A percentile compares a stretch with the other conserved stretches of the same genome.
These are phyloP conservation scores for Acanthamoeba lenticulata DNA, from an alignment of 208 protist species.

Conservation along the genomic window DNA sequence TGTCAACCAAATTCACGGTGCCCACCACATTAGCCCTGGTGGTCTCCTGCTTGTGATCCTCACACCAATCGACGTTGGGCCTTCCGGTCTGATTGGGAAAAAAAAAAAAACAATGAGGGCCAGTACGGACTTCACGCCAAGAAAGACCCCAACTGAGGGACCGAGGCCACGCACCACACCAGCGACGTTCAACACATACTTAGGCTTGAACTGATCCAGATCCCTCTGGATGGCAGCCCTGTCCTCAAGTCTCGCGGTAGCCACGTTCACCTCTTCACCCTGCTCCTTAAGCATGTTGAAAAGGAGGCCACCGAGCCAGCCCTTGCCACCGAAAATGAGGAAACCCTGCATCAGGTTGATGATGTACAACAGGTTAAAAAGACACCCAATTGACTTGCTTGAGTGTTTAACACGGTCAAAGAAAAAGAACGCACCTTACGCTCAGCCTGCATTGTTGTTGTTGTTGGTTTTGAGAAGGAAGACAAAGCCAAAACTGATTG, in stretches of 20 bases:
- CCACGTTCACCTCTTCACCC: slow-evolving; percentile 1
- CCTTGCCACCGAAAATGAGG: slow-evolving; percentile 31
- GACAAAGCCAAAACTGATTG: not conserved
- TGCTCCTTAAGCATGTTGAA: not conserved
- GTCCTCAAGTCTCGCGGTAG: slow-evolving; percentile 12
- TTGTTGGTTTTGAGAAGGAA: not conserved
- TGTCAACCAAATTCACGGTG: slow-evolving; percentile 82
- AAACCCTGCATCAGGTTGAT: slow-evolving; percentile 1
- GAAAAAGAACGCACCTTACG: too few species aligned
- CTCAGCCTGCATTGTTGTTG: too few species aligned
- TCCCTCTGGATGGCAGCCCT: slow-evolving; percentile 67
- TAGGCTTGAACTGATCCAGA: slow-evolving; percentile 74
- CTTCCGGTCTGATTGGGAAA: slow-evolving; percentile 77
- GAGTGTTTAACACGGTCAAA: not conserved
- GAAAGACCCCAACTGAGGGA: not conserved
- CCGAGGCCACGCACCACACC: slow-evolving; percentile 65
- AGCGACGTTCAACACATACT: slow-evolving; percentile 81
- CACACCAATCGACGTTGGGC: slow-evolving; percentile 90
- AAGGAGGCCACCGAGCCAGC: slow-evolving; percentile 1
- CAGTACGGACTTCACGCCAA: not conserved
- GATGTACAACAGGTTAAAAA: too few species aligned
- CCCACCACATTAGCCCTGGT: slow-evolving; percentile 86
- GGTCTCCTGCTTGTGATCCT: slow-evolving; percentile 84
- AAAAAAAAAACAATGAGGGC: not conserved
- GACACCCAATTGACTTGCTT: not conserved